A percentile compares a stretch with the other conserved stretches of the same genome.
These are phyloP conservation scores for Cymodocea nodosa DNA, from an alignment of 116 monocot species.

Conservation along the genomic window DNA sequence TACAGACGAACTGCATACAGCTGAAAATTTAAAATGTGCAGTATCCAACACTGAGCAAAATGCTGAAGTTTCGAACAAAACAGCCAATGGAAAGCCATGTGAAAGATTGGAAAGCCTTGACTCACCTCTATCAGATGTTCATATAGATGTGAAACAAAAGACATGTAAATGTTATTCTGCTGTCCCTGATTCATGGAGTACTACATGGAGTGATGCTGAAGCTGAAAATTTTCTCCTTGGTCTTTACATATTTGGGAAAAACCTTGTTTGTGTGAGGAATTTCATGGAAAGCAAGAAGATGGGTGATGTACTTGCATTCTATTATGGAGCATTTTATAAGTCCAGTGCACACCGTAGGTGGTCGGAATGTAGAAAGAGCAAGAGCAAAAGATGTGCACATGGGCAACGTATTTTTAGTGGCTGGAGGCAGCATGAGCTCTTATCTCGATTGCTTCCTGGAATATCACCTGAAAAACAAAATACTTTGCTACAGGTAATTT, in stretches of 20 bases:
- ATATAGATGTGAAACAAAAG: slow-evolving; percentile 1
- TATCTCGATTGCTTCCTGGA: slow-evolving; percentile 44
- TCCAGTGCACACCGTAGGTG: slow-evolving; percentile 57
- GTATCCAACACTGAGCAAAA: slow-evolving; percentile 3
- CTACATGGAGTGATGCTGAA: slow-evolving; percentile 49
- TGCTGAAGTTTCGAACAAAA: slow-evolving; percentile 11
- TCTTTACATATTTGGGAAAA: slow-evolving; percentile 89
- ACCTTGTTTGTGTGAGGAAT: slow-evolving; percentile 44
- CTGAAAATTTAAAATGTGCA: no score
- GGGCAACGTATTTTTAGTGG: slow-evolving; percentile 80
- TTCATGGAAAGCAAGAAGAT: slow-evolving; percentile 48
- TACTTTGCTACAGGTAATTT: slow-evolving; percentile 46
- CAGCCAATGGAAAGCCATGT: background rate
- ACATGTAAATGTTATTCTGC: slow-evolving; percentile 6
- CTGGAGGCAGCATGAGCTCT: slow-evolving; percentile 71
- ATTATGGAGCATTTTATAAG: slow-evolving; percentile 84
- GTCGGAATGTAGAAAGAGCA: slow-evolving; percentile 67
- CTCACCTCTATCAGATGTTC: background rate
- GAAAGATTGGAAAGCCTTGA: background rate
- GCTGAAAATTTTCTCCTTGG: slow-evolving; percentile 61
- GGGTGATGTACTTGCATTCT: slow-evolving; percentile 66
- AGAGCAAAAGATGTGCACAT: slow-evolving; percentile 42
- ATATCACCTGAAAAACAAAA: slow-evolving; percentile 32
- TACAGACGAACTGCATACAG: background rate
- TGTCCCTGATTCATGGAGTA: slow-evolving; percentile 35